phyloP scores from a whole-genome alignment of 2,329 filamentous ascomycete genomes.

The Apiospora rasikravindrae region DNA sequence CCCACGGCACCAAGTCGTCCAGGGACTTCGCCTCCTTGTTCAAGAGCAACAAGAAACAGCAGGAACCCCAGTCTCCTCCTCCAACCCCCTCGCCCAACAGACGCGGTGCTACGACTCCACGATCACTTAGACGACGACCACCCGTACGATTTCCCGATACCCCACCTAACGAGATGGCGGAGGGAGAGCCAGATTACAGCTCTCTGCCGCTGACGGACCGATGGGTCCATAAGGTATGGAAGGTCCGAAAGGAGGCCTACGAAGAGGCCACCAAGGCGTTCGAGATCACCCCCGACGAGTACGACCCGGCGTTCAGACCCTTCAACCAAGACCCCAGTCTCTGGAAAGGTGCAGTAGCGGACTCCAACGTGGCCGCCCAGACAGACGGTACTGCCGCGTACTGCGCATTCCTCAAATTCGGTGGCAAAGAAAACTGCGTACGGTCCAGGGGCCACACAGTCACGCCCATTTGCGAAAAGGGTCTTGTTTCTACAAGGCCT shows the following conservation, averaged over 20 bases:
- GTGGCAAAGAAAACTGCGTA: slow-evolving; percentile 77
- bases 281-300: slow-evolving; percentile 81
- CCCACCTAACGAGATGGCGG: slow-evolving; percentile 66
- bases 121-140: not conserved
- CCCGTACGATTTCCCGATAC: slow-evolving; percentile 4
- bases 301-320: slow-evolving; percentile 82
- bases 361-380: slow-evolving; percentile 96
- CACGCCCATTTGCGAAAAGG: slow-evolving; percentile 86
- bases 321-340: slow-evolving; percentile 84
- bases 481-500: slow-evolving; percentile 83
- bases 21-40: slow-evolving; percentile 13
- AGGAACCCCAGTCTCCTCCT: slow-evolving; percentile 6
- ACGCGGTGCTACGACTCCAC: not conserved
- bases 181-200: slow-evolving; percentile 82
- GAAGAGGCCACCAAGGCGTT: slow-evolving; percentile 92
- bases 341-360: slow-evolving; percentile 91
- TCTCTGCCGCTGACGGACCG: slow-evolving; percentile 78
- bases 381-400: slow-evolving; percentile 88
- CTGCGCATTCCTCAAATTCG: slow-evolving; percentile 91
- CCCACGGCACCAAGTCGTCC: slow-evolving; percentile 13
- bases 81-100: slow-evolving; percentile 15
- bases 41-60: slow-evolving; percentile 18
- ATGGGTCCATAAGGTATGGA: slow-evolving; percentile 94
- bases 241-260: slow-evolving; percentile 93
- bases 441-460: slow-evolving; percentile 80